Base-by-base conservation (phyloP, 2,329 filamentous ascomycete species). In the Geosmithia putterillii region DNA sequence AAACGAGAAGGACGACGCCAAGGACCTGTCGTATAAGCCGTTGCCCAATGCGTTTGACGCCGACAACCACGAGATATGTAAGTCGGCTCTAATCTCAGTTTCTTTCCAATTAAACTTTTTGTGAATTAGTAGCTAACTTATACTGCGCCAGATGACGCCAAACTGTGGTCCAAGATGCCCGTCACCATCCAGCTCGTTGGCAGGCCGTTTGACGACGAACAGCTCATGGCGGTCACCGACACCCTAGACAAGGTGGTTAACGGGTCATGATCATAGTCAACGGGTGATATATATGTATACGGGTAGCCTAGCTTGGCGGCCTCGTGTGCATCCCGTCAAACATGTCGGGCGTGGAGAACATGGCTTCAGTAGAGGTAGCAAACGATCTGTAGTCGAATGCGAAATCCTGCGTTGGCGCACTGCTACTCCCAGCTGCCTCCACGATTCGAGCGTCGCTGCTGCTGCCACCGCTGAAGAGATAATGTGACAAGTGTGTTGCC, bases 1-100 rank as follows among this genome's bases (percentile, higher is more conserved):
- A 6, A 38, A 37, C 9, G 35, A 17, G 7, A 37, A 37, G 18
- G 21, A 43, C 3, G 42, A 23, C 23, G 32, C 32, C 17, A 28
- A 38, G 12, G 20, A 37, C 20, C n/a, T n/a, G 14, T 9, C 20
- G 14, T 41, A 43, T 25, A 12, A 3, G 3, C 20, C 32, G 10
- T 32, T n/a, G 22, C n/a, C 15, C 9, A 38, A 36, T 22, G 2
- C 28, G 19, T 23, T 22, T 23, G 42, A 43, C 42, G 20, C 20
- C 18, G 34, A 37, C 8, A 43, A 43, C 21, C 35, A 43, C 21
- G 42, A 43, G 10, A 20, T 43, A 18, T 43, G 42, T 38, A 43
- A 43, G 42, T 28, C n/a, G 10, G 20, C 15, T 3, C 12, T 19
- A 17, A n/a, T 20, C 32, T 2, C 17, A 19, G 6, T 42, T 12